Evolutionary conservation across 2,329 filamentous ascomycete species (phyloP), one percentile per base, ranked within the genome.

Genomic region (Talaromyces islandicus): DNA sequence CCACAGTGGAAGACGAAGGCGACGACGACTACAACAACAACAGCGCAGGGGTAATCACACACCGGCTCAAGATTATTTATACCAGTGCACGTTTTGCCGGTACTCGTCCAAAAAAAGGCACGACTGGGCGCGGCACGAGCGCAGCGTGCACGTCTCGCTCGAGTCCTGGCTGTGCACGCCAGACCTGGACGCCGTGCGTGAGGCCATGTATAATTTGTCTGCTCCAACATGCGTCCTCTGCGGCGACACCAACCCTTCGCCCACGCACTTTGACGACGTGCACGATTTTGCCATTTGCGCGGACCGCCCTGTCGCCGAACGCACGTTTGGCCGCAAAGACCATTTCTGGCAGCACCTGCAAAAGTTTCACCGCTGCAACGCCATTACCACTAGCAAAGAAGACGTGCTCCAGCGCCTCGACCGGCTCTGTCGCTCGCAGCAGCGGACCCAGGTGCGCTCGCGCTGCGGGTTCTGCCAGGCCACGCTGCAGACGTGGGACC

Each of bases 261-360:
- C 71, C 3, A 73, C 77, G 1, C 82, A 85, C 64, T 70, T 80
- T 21, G 78, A 81, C 54, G 52, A 21, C 7, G 75, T 73, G 5
- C 83, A 85, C 68, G 81, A 83, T 57, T 81, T 84, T 63, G 67
- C 71, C n/a, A 71, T 76, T 17, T 85, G 83, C 64, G 78, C 80
- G 46, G 75, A 78, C 43, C 83, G 82, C 46, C 77, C 80, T 9
- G 69, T 79, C 0, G 73, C 54, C 74, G 80, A 51, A 51, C 77
- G 84, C 9, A 85, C 82, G 0, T 85, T 85, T 67, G 81, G 79
- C 62, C 75, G 83, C 10, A 84, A 84, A 67, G 83, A 85, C 63
- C 81, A 85, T 64, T 70, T 85, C 1, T 77, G 81, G 62, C 83
- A 85, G 64, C 83, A 85, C 68, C 67, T 85, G 24, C 78, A 81